Base-by-base conservation (phyloP, 2,329 filamentous ascomycete species). In the Trichophaea hybrida region DNA sequence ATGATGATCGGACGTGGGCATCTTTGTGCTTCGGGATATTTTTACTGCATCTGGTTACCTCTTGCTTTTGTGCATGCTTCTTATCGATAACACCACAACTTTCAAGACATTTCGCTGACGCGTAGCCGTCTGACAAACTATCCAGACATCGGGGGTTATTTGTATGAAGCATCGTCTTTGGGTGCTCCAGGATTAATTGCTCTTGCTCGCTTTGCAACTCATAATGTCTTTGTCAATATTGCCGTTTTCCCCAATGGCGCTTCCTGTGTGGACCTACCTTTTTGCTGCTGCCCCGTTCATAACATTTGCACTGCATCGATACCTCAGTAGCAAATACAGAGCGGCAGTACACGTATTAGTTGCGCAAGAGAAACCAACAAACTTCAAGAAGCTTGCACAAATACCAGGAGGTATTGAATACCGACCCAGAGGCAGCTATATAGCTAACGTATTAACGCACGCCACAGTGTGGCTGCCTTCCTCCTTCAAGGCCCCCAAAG, bases 401-500 rank as follows among this genome's bases (percentile, higher is more conserved):
- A 12, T 2, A 49, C 44, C 8, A 8, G 44, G 44, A 49, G 10
- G 44, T 24, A 49, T 15, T 15, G 7, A n/a, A 49, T 24, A 12
- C 13, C 10, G 24, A 8, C 4, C 44, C 44, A 49, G 10, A 17
- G 4, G 8, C 38, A 43, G 38, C 44, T n/a, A 13, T 17, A 49
- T 24, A 12, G 44, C 44, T 49, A 49, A 49, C 44, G 24, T 24
- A 24, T 24, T 24, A 24, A 24, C 24, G 24, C 49, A 32, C 37
- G 34, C 12, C 6, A 5, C 48, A 67, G 64, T 77, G 73, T 86
- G 82, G 82, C 71, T 31, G 12, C 53, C 67, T 4, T 77, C 80
- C 0, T 76, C 75, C 56, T 88, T 84, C 74, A 75, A 76, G 61
- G 74, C 81, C 1, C 83, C 84, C 1, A 69, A 73, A 0, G 80